phyloP scores from a whole-genome alignment of 1,284 basidiomycete genomes.

The Phaffia rhodozyma region DNA sequence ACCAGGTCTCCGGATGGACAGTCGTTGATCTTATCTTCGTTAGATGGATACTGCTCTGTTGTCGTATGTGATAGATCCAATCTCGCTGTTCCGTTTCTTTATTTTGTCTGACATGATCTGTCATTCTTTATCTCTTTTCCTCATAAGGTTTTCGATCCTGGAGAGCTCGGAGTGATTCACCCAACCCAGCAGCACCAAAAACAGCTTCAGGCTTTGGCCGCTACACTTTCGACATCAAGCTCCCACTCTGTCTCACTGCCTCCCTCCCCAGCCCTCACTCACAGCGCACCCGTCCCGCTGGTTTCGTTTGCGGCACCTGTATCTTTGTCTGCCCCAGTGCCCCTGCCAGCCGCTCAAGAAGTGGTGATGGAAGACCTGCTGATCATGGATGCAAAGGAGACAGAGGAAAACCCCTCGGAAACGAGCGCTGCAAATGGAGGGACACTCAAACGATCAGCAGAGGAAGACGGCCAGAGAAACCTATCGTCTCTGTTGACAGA shows the following conservation, averaged over 20 bases:
- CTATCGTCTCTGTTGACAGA: conserved; percentile 19
- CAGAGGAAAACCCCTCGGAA: conserved; percentile 3
- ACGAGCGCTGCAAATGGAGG: neutral
- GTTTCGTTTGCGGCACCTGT: conserved; percentile 38
- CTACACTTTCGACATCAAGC: conserved; percentile 43
- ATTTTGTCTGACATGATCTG: neutral
- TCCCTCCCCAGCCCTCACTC: conserved; percentile 35
- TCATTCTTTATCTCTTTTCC: neutral
- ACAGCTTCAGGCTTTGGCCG: conserved; percentile 74
- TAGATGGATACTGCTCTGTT: conserved; percentile 95
- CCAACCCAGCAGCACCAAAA: conserved; percentile 77
- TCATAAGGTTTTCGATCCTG: conserved; percentile 45
- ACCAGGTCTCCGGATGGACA: conserved; percentile 90
- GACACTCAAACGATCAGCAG: neutral
- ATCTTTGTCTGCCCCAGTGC: conserved; percentile 36
- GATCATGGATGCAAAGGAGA: conserved; percentile 8
- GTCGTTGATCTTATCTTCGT: conserved; percentile 76
- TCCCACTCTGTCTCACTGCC: conserved; percentile 28
- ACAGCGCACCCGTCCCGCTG: conserved; percentile 27
- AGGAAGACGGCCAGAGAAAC: conserved; percentile 17
- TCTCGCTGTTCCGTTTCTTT: neutral
- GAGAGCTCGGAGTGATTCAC: conserved; percentile 75
- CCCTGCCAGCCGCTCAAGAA: conserved; percentile 28
- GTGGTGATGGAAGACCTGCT: conserved; percentile 4
- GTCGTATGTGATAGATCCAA: conserved; percentile 43